Evolutionary conservation across 2,329 filamentous ascomycete species (phyloP).

Genomic region (Pezicula neosporulosa): DNA sequence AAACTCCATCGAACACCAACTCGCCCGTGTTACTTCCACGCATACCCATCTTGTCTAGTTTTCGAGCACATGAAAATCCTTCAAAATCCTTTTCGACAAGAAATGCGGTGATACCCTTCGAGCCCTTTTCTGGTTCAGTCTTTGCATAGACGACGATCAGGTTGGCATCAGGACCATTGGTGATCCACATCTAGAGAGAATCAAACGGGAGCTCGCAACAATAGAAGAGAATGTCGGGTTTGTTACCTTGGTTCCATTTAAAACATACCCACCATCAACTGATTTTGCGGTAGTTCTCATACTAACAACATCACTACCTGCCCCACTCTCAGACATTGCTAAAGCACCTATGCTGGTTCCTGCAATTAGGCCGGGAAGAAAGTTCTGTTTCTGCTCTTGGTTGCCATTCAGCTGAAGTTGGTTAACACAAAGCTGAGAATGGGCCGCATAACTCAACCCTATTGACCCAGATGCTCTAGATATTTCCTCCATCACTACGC

Average conservation of each 20-base stretch:
- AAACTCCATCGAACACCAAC: constrained; percentile 84
- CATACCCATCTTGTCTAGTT: constrained; percentile 98
- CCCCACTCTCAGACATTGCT: constrained; percentile 91
- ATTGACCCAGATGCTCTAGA: constrained; percentile 82
- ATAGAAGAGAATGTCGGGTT: not conserved
- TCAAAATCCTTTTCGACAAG: constrained; percentile 67
- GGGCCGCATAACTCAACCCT: constrained; percentile 89
- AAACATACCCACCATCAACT: constrained; percentile 78
- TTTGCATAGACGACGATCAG: constrained; percentile 96
- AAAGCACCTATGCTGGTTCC: constrained; percentile 81
- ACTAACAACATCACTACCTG: constrained; percentile 89
- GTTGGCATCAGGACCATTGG: constrained; percentile 94
- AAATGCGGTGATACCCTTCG: constrained; percentile 94
- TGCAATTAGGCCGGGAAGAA: constrained; percentile 76
- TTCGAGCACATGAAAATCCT: constrained; percentile 84
- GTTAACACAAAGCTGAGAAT: constrained; percentile 95
- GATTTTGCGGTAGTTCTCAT: constrained; percentile 85
- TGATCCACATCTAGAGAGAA: constrained; percentile 87
- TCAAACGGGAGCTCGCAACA: not conserved
- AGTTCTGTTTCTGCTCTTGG: constrained; percentile 72
- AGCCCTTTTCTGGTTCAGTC: constrained; percentile 74
- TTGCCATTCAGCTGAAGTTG: constrained; percentile 89
- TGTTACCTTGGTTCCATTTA: constrained; percentile 68
- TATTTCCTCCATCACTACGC: constrained; percentile 91
- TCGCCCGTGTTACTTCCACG: constrained; percentile 95